These are phyloP conservation scores for Candolleomyces efflorescens DNA, from an alignment of 768 basidiomycete species.

Conservation along the genomic window DNA sequence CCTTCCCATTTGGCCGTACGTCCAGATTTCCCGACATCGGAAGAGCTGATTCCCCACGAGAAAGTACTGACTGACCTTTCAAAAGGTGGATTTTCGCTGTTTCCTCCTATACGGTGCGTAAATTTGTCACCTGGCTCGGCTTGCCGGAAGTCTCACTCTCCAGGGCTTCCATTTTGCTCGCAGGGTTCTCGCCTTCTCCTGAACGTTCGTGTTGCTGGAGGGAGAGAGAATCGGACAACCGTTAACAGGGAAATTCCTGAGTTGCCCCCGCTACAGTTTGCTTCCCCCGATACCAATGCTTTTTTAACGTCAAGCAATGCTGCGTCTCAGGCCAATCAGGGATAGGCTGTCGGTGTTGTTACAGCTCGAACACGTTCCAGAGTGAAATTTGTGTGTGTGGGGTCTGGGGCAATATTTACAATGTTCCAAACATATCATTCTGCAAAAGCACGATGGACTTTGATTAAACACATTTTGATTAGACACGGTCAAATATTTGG, in stretches of 20 bases:
- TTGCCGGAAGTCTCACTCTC: too few species aligned
- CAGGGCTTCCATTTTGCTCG: neutral
- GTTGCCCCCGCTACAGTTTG: neutral
- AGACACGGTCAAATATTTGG: too few species aligned
- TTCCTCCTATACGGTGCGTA: neutral
- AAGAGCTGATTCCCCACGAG: neutral
- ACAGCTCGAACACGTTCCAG: too few species aligned
- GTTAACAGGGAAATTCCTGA: neutral
- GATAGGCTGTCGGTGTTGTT: too few species aligned
- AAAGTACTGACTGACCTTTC: too few species aligned
- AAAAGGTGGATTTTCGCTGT: neutral
- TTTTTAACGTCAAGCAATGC: neutral
- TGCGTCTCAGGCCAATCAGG: neutral
- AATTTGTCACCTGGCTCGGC: neutral
- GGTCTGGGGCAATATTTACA: too few species aligned
- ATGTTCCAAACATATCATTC: too few species aligned
- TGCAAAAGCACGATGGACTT: too few species aligned
- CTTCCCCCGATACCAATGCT: neutral
- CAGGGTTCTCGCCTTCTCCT: constrained; percentile 9
- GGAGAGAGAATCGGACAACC: neutral
- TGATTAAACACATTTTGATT: too few species aligned
- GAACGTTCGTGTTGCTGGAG: constrained; percentile 3
- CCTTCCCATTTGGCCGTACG: neutral
- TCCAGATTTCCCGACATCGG: neutral
- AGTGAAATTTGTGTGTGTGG: too few species aligned